phyloP scores from a whole-genome alignment of 2,329 filamentous ascomycete species.

The Chaetomium sp. region DNA sequence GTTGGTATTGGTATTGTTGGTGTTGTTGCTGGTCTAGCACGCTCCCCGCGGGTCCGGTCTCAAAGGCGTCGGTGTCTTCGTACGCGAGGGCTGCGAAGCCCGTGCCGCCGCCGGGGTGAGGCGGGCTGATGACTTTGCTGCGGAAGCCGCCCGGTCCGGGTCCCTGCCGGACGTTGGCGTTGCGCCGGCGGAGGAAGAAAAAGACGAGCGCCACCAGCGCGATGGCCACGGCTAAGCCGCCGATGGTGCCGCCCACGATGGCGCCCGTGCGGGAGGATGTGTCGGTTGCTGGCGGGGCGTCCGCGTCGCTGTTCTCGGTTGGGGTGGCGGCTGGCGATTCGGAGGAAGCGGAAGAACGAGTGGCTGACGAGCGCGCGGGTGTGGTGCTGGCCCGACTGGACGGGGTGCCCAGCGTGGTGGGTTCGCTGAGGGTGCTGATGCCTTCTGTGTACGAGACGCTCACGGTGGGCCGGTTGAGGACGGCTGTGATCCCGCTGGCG shows the following conservation, averaged over 20 bases:
- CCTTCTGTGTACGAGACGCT: slow-evolving; percentile 47
- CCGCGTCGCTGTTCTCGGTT: slow-evolving; percentile 16
- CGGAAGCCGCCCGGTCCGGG: slow-evolving; percentile 43
- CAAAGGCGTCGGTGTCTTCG: slow-evolving; percentile 41
- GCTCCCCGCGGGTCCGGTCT: slow-evolving; percentile 30
- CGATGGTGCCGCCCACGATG: slow-evolving; percentile 58
- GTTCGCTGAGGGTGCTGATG: slow-evolving; percentile 44
- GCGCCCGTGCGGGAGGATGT: slow-evolving; percentile 46
- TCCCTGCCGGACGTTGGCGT: slow-evolving; percentile 47
- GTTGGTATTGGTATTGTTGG: background rate
- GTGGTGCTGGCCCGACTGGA: slow-evolving; percentile 29
- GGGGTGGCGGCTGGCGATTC: slow-evolving; percentile 4
- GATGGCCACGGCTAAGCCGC: slow-evolving; percentile 52
- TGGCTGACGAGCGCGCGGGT: slow-evolving; percentile 22
- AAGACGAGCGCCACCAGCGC: slow-evolving; percentile 47
- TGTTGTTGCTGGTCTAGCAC: slow-evolving; percentile 10
- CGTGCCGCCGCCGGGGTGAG: slow-evolving; percentile 35
- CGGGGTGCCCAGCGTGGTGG: slow-evolving; percentile 46
- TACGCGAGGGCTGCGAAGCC: slow-evolving; percentile 46
- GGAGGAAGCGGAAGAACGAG: slow-evolving; percentile 22
- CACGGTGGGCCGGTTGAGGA: slow-evolving; percentile 44
- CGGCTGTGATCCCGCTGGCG: slow-evolving; percentile 47
- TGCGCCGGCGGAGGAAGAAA: slow-evolving; percentile 50
- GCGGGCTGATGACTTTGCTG: slow-evolving; percentile 46
- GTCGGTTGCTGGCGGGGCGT: slow-evolving; percentile 25